These are phyloP conservation scores for Chimonanthus salicifolius DNA, from an alignment of 164 flowering plant species.

Conservation along the genomic window DNA sequence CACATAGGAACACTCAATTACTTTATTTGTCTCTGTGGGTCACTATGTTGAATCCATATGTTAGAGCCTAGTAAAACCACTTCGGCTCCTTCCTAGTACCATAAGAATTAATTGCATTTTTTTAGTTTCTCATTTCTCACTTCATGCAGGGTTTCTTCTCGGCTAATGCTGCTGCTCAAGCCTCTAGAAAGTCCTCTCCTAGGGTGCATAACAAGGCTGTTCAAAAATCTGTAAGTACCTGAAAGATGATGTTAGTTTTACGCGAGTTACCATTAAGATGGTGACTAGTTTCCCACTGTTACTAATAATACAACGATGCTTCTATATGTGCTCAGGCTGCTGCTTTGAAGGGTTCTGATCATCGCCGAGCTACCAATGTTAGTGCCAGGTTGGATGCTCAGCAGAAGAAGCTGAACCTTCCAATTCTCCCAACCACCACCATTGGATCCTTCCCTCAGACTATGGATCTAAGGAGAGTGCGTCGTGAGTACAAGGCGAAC, in stretches of 20 bases:
- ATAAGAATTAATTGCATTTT: not conserved
- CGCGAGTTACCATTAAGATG: not conserved
- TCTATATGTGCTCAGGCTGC: slow-evolving; percentile 53
- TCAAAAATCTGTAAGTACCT: slow-evolving; percentile 60
- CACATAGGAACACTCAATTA: not conserved
- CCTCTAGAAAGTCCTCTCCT: slow-evolving; percentile 65
- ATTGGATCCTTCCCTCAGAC: slow-evolving; percentile 30
- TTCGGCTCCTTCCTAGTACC: not conserved
- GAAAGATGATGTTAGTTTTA: not conserved
- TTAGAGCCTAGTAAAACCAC: not conserved
- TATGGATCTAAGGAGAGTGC: slow-evolving; percentile 25
- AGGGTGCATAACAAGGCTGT: slow-evolving; percentile 62
- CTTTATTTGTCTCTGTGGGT: not conserved
- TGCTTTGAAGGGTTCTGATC: slow-evolving; percentile 79
- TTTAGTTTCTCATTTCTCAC: not conserved
- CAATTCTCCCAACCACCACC: slow-evolving; percentile 29
- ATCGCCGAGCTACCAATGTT: slow-evolving; percentile 79
- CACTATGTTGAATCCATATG: not conserved
- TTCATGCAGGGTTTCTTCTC: slow-evolving; percentile 51
- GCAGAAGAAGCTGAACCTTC: slow-evolving; percentile 24
- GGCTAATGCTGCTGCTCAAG: slow-evolving; percentile 54
- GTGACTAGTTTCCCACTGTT: too few species aligned
- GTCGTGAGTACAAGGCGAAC: slow-evolving; percentile 25
- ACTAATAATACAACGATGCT: not conserved
- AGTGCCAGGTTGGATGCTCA: slow-evolving; percentile 37